These are phyloP conservation scores for Pseudophaeomoniella oleicola DNA, from an alignment of 2,329 filamentous ascomycete genomes.

Conservation along the genomic window DNA sequence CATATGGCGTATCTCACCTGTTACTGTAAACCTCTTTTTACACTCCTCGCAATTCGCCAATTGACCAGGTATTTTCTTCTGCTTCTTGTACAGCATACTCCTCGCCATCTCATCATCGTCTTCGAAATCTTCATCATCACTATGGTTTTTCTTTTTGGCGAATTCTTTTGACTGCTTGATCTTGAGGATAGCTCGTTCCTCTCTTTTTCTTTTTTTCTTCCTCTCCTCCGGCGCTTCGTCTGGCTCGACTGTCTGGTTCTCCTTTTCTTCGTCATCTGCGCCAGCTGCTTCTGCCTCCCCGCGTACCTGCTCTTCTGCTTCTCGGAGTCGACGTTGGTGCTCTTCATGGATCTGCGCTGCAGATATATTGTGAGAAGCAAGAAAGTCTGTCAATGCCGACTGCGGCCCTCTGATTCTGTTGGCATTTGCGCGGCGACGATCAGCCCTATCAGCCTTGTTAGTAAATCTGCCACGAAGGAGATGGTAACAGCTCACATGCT, in stretches of 20 bases:
- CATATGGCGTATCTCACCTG: neutral
- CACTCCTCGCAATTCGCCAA: constrained; percentile 79
- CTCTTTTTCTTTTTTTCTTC: constrained; percentile 43
- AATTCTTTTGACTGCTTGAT: constrained; percentile 36
- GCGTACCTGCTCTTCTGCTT: constrained; percentile 22
- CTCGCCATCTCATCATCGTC: constrained; percentile 31
- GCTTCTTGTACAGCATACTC: constrained; percentile 42
- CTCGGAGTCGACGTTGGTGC: constrained; percentile 37
- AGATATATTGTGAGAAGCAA: constrained; percentile 54
- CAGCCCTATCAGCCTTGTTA: constrained; percentile 11
- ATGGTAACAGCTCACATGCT: too few species aligned
- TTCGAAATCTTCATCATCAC: constrained; percentile 24
- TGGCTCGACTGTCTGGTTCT: constrained; percentile 26
- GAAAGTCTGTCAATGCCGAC: constrained; percentile 53
- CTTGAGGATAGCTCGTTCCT: constrained; percentile 28
- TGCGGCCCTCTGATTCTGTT: constrained; percentile 43
- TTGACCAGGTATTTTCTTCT: constrained; percentile 58
- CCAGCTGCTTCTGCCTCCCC: constrained; percentile 18
- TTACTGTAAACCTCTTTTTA: constrained; percentile 73
- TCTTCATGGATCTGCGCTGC: constrained; percentile 48
- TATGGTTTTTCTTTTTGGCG: constrained; percentile 29
- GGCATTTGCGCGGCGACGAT: constrained; percentile 8
- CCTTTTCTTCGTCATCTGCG: constrained; percentile 19
- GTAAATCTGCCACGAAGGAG: too few species aligned
- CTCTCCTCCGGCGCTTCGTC: constrained; percentile 24